Evolutionary conservation across 331 rosid species (phyloP), one percentile per base, ranked within the genome.

Genomic region (Phaseolus coccineus): DNA sequence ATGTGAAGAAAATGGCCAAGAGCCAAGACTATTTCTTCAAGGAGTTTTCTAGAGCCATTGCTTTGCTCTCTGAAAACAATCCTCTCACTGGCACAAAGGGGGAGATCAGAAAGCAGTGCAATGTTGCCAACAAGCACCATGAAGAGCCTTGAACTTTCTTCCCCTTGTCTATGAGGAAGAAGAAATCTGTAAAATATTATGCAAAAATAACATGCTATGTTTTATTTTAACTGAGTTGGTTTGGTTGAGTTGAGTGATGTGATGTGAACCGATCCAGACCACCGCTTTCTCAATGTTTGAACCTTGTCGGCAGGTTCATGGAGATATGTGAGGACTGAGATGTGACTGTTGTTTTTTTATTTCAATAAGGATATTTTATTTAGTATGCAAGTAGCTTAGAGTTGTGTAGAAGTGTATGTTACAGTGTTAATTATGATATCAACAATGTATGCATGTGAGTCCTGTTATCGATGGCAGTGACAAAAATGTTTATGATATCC

Each of bases 1-100:
- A 79, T 65, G 99, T 93, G 58, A 95, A 95, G 92, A 95, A 93
- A 73, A 95, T 95, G 99, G 99, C 99, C 47, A 95, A 95, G 78
- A 95, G 89, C 82, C 96, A 95, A 69, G 92, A 86, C 82, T 95
- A 93, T 77, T 95, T 93, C 92, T 93, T 91, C 88, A 91, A 87
- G 87, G 88, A 95, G 68, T 93, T 95, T 30, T 86, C 97, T 1
- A 89, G 87, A 77, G 99, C 99, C 71, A 87, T 95, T 59, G 39
- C 94, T 55, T 56, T 87, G 19, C 94, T 95, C 47, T 95, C 99
- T 47, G 99, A 95, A 74, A 95, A 95, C 88, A 95, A 93, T 77
- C 99, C 99, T 80, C 94, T 95, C n/a, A 95, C 98, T 16, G 99
- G 99, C 39, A 59, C 88, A 0, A 83, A 91, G 86, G 98, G 98